Percentiles rank a stretch among this genome's conserved stretches.
Conservation (phyloP, 148 eudicot species). For the Polygonum aviculare region DNA sequence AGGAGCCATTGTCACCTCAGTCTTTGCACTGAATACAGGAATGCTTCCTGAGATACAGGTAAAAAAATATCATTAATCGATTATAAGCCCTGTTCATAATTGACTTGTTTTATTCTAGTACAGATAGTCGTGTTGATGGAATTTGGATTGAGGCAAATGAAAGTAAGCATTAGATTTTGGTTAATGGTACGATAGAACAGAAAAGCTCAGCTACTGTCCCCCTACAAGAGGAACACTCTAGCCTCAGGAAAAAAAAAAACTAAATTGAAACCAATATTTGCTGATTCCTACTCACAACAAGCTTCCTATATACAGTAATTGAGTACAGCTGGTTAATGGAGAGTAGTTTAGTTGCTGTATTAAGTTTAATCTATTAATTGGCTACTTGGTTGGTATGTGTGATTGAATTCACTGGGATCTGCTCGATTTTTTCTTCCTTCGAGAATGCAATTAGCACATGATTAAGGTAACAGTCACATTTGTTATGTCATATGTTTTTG, state of each 20-base stretch:
- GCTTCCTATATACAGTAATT: background rate
- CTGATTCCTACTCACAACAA: background rate
- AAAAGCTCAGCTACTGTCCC: background rate
- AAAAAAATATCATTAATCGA: background rate
- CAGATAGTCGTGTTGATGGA: background rate
- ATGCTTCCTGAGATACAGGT: constrained; percentile 99
- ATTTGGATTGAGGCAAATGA: background rate
- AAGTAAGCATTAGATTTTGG: background rate
- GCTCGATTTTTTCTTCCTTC: background rate
- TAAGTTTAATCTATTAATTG: background rate
- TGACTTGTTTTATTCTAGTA: background rate
- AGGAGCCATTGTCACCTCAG: constrained; percentile 81
- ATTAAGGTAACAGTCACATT: background rate
- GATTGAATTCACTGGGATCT: background rate
- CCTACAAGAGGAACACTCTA: background rate
- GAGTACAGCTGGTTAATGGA: background rate
- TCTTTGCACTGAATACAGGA: constrained; percentile 89
- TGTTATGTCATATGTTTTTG: background rate
- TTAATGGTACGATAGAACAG: background rate
- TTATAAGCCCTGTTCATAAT: background rate
- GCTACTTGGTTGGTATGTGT: background rate
- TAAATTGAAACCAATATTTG: background rate
- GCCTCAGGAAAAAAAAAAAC: background rate
- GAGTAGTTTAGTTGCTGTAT: background rate
- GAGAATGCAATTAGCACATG: background rate